Evolutionary conservation across 371 early-diverging fungal species (phyloP).

Genomic region (Zychaea mexicana): DNA sequence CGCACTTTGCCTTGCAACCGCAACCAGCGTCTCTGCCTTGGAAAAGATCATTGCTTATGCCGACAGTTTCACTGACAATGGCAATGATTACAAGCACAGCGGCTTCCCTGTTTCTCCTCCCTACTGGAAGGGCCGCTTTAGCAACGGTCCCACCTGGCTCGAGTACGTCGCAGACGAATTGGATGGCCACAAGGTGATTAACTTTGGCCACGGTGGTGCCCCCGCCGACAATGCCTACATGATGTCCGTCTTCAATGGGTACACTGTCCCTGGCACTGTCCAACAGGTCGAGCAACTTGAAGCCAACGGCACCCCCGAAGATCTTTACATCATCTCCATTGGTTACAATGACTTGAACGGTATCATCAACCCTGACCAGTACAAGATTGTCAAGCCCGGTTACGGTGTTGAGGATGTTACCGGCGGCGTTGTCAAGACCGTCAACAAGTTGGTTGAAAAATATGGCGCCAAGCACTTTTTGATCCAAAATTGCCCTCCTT

Average conservation of each 20-base stretch:
- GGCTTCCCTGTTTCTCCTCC: slow-evolving; percentile 27
- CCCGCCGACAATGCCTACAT: slow-evolving; percentile 45
- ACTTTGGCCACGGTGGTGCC: slow-evolving; percentile 57
- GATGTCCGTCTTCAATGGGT: slow-evolving; percentile 18
- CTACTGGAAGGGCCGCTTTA: slow-evolving; percentile 53
- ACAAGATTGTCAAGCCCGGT: slow-evolving; percentile 14
- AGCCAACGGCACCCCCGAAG: slow-evolving; percentile 15
- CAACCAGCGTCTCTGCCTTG: slow-evolving; percentile 16
- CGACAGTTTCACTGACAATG: slow-evolving; percentile 30
- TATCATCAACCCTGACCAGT: slow-evolving; percentile 24
- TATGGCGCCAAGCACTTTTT: slow-evolving; percentile 19
- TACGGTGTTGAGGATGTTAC: slow-evolving; percentile 17
- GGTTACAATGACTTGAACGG: slow-evolving; percentile 30
- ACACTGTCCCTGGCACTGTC: slow-evolving; percentile 18
- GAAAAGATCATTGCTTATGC: slow-evolving; percentile 25
- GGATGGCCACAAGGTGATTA: slow-evolving; percentile 32
- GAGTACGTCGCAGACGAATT: slow-evolving; percentile 44
- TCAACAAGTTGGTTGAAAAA: slow-evolving; percentile 15
- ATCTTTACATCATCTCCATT: slow-evolving; percentile 23
- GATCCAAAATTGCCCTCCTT: slow-evolving; percentile 19
- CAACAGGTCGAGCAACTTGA: slow-evolving; percentile 18
- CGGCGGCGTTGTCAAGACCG: slow-evolving; percentile 11
- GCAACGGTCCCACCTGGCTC: slow-evolving; percentile 60
- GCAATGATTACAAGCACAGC: slow-evolving; percentile 20
- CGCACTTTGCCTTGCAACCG: slow-evolving; percentile 10